Conservation (phyloP, 805 yeast species). For the Starmera caribaea region DNA sequence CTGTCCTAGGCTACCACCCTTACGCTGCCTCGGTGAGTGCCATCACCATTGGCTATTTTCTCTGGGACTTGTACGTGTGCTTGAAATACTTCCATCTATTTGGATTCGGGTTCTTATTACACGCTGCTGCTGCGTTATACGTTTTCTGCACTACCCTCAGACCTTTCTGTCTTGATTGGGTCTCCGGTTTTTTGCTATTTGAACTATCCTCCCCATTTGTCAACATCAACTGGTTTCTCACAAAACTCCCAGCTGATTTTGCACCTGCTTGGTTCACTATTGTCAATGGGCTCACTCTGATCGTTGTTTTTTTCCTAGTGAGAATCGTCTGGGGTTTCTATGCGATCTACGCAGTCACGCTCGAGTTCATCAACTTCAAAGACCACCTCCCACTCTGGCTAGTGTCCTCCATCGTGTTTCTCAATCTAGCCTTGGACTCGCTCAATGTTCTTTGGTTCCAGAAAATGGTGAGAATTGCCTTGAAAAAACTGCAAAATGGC, state of each 20-base stretch:
- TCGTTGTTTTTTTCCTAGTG: constrained; percentile 62
- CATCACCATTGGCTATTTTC: constrained; percentile 72
- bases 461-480: constrained; percentile 76
- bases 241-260: constrained; percentile 61
- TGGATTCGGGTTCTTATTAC: constrained; percentile 75
- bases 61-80: constrained; percentile 84
- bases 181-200: constrained; percentile 74
- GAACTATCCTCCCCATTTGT: constrained; percentile 94
- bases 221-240: constrained; percentile 85
- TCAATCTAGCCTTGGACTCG: constrained; percentile 54
- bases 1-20: constrained; percentile 63
- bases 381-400: constrained; percentile 35
- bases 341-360: constrained; percentile 46
- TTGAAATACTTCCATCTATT: constrained; percentile 50
- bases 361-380: constrained; percentile 36
- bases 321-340: constrained; percentile 84
- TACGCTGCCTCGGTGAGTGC: constrained; percentile 68
- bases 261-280: constrained; percentile 44
- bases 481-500: constrained; percentile 29
- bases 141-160: constrained; percentile 56
- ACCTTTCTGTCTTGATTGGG: constrained; percentile 75
- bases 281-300: constrained; percentile 63
- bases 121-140: constrained; percentile 72
- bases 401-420: constrained; percentile 38
- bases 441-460: constrained; percentile 81